These are phyloP conservation scores for Erysimum pusillum DNA, from an alignment of 441 rosid species.

Conservation along the genomic window DNA sequence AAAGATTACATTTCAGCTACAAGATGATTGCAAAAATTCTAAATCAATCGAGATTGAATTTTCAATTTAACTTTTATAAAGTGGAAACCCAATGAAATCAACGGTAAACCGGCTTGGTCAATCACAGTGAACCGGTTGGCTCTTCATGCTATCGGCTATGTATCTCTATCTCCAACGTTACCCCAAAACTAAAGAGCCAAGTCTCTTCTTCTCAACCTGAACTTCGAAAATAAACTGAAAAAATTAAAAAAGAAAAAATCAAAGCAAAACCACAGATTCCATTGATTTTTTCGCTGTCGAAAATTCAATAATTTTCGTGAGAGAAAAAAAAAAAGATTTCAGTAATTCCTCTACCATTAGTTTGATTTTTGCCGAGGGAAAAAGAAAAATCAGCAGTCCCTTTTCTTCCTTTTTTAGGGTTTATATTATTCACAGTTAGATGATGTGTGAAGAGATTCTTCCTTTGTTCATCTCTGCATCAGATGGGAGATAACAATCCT, in stretches of 20 bases:
- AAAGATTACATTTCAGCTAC: no score
- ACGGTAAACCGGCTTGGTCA: slow-evolving; percentile 29
- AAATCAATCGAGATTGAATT: background rate
- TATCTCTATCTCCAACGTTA: slow-evolving; percentile 22
- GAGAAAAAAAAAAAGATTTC: background rate
- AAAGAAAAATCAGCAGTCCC: slow-evolving; percentile 20
- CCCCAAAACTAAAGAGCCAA: slow-evolving; percentile 10
- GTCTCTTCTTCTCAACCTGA: slow-evolving; percentile 36
- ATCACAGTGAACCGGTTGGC: slow-evolving; percentile 23
- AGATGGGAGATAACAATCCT: slow-evolving; percentile 59
- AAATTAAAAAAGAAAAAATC: background rate
- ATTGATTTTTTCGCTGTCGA: slow-evolving; percentile 15
- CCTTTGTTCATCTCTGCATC: slow-evolving; percentile 43
- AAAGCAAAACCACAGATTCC: slow-evolving; percentile 39
- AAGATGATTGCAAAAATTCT: no score
- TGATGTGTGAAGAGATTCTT: slow-evolving; percentile 51
- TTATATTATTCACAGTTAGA: slow-evolving; percentile 40
- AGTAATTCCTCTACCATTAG: slow-evolving; percentile 42
- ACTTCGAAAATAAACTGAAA: slow-evolving; percentile 1
- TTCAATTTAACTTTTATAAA: background rate
- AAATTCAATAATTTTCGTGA: background rate
- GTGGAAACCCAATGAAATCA: background rate
- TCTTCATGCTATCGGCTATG: slow-evolving; percentile 22
- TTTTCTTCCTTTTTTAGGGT: background rate
- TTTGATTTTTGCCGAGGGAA: slow-evolving; percentile 29